Base-by-base conservation (phyloP, 1,284 basidiomycete genomes). In the Leccinum solheimii region DNA sequence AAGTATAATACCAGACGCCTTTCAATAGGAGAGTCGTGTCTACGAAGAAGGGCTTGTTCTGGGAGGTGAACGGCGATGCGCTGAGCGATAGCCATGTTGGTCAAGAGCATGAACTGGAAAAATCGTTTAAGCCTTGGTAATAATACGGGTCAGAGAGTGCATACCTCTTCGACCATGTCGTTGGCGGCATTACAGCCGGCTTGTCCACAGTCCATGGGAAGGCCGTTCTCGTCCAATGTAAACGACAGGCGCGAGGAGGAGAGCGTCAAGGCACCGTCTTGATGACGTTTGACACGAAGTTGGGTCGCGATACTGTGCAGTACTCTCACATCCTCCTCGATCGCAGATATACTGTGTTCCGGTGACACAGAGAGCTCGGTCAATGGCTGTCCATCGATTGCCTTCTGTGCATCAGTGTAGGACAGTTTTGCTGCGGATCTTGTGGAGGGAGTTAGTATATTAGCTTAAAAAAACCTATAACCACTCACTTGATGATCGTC, bases 51-150 rank as follows among this genome's bases (percentile, higher is more conserved):
- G 19, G 97, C 93, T 74, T 98, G 94, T 72, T 99, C 97, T 40
- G 97, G 95, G 49, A 98, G 83, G 66, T 95, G 90, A 40, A 95
- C 90, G 23, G 95, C 97, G 67, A 98, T 89, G 71, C 96, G 90
- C 71, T 95, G 92, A 6, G 97, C 95, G 36, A 97, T 92, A 7
- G 94, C 82, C 45, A 89, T 88, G 74, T 99, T 99, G 65, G 93
- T 88, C 61, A 95, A 81, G 7, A 99, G 78, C 94, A 98, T 98
- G 78, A 97, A 96, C 91, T 95, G 59, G 5, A 53, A 53, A 62
- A 16, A 61, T 32, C 32, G 21, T 32, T 55, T 61, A 45, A 67
- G 57, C 36, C 52, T 49, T 49, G 52, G 26, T 34, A 21, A 56
- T 11, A 55, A 49, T 14, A 30, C 56, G 40, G 19, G 57, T 40